Evolutionary conservation across 176 grass and related monocot species (phyloP).

Genomic region (Pharus latifolius): DNA sequence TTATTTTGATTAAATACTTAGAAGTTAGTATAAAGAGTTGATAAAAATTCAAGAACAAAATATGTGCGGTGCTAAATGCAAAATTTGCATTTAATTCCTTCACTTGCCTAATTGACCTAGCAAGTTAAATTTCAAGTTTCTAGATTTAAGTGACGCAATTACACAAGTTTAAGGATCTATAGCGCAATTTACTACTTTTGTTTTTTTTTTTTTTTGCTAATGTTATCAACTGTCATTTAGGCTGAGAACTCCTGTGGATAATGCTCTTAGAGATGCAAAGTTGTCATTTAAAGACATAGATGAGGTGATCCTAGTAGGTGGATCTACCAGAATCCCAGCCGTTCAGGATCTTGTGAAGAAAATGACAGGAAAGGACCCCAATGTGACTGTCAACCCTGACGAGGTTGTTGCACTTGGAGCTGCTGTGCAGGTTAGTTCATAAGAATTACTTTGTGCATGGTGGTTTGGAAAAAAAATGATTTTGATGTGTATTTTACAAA

Average conservation of each 20-base stretch:
- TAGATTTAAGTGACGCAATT: too few species aligned
- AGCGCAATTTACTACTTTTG: too few species aligned
- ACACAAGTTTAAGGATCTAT: too few species aligned
- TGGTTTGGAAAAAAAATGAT: background rate
- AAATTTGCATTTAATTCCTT: too few species aligned
- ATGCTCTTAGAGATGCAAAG: constrained; percentile 56
- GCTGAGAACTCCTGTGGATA: constrained; percentile 54
- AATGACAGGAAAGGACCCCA: constrained; percentile 73
- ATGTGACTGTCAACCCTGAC: constrained; percentile 75
- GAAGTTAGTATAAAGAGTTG: too few species aligned
- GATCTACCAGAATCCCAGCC: constrained; percentile 69
- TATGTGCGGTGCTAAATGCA: too few species aligned
- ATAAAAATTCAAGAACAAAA: too few species aligned
- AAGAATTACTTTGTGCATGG: background rate
- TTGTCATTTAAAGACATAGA: constrained; percentile 58
- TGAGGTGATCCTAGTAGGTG: constrained; percentile 77
- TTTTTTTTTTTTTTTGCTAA: too few species aligned
- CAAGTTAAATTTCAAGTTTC: too few species aligned
- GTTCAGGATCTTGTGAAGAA: constrained; percentile 74
- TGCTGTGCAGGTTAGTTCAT: constrained; percentile 61
- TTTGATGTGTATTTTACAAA: background rate
- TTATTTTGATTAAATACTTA: too few species aligned
- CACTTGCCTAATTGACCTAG: too few species aligned
- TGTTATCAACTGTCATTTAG: constrained; percentile 16
- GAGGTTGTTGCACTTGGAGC: constrained; percentile 82